These are phyloP conservation scores for Aspergillus sp. DNA, from an alignment of 2,329 filamentous ascomycete genomes.

Conservation along the genomic window DNA sequence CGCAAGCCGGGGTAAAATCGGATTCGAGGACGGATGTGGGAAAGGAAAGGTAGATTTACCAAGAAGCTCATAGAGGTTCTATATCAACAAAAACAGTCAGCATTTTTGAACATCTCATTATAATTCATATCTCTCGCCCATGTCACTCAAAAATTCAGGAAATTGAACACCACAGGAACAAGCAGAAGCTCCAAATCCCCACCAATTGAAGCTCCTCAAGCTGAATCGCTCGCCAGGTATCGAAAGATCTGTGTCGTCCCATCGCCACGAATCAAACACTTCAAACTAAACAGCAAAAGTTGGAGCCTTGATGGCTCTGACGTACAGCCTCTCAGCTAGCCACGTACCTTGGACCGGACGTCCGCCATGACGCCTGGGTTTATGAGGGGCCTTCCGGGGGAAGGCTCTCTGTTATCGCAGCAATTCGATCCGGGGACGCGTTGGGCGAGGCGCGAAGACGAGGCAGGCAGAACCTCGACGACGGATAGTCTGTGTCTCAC, in stretches of 20 bases:
- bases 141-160: neutral
- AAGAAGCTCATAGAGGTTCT: constrained; percentile 99
- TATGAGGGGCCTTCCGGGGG: constrained; percentile 54
- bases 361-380: constrained; percentile 56
- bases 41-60: constrained; percentile 63
- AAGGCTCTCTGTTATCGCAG: constrained; percentile 55
- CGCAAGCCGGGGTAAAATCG: constrained; percentile 2
- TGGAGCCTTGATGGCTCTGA: neutral
- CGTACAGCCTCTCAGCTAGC: constrained; percentile 2
- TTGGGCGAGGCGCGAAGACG: constrained; percentile 26
- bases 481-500: constrained; percentile 33
- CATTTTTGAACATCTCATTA: constrained; percentile 12
- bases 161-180: neutral
- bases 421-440: constrained; percentile 45
- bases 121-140: neutral
- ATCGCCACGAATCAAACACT: neutral
- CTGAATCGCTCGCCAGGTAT: neutral
- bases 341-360: constrained; percentile 58
- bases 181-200: constrained; percentile 7
- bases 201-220: constrained; percentile 9
- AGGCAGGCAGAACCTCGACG: constrained; percentile 42
- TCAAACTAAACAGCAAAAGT: neutral
- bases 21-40: constrained; percentile 11
- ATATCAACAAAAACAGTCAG: constrained; percentile 43
- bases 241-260: neutral